A percentile compares a stretch with the other conserved stretches of the same genome.
These are phyloP conservation scores for Trichophyton equinum DNA, from an alignment of 2,329 filamentous ascomycete genomes.

Conservation along the genomic window DNA sequence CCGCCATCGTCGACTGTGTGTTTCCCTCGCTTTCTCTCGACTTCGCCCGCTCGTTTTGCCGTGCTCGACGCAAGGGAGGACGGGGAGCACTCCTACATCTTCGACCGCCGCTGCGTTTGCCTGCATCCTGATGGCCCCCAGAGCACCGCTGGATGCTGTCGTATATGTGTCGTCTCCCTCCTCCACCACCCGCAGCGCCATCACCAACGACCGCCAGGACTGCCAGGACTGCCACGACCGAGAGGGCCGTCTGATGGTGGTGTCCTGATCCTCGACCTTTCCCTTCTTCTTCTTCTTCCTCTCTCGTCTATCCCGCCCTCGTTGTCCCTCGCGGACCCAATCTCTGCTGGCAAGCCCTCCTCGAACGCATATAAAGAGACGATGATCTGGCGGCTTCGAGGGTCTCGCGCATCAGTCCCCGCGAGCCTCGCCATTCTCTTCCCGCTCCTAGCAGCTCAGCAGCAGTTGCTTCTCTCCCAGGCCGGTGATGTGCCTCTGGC, in stretches of 20 bases:
- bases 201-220: background rate
- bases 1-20: background rate
- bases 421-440: constrained; percentile 48
- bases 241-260: background rate
- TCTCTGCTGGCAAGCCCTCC: background rate
- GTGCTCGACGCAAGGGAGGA: background rate
- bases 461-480: constrained; percentile 39
- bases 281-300: background rate
- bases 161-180: background rate
- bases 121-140: background rate
- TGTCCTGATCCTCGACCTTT: background rate
- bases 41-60: background rate
- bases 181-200: background rate
- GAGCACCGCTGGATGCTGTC: background rate
- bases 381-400: constrained; percentile 55
- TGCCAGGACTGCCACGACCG: background rate
- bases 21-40: constrained; percentile 1
- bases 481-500: constrained; percentile 20
- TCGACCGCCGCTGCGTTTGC: background rate
- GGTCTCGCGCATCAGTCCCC: constrained; percentile 42
- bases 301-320: background rate
- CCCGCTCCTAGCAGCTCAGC: constrained; percentile 51
- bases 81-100: background rate
- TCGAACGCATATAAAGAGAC: constrained; percentile 13
- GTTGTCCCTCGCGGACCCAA: background rate